These are phyloP conservation scores for Mycogone perniciosa DNA, from an alignment of 2,329 filamentous ascomycete genomes.

Conservation along the genomic window DNA sequence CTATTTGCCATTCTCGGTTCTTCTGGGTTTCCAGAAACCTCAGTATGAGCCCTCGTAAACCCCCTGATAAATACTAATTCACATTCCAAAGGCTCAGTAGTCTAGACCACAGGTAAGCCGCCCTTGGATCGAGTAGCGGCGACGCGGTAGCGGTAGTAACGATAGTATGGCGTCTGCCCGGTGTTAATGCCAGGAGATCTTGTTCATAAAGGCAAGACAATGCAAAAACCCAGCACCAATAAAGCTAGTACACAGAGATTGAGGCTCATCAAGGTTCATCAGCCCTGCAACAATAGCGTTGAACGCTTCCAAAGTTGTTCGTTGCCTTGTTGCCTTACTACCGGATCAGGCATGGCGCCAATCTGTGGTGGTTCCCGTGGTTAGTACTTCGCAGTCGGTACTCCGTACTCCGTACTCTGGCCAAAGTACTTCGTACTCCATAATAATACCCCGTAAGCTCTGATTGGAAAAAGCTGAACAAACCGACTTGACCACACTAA, in stretches of 20 bases:
- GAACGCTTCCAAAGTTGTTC: background rate
- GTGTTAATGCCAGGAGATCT: too few relatives aligned
- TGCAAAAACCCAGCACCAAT: background rate
- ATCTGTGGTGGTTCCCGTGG: background rate
- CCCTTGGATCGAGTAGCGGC: too few relatives aligned
- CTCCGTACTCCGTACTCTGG: constrained; percentile 2
- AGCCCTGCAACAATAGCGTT: background rate
- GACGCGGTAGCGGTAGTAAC: too few relatives aligned
- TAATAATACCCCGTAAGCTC: constrained; percentile 2
- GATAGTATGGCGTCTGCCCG: too few relatives aligned
- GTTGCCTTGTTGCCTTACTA: constrained; percentile 29
- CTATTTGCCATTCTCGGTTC: too few relatives aligned
- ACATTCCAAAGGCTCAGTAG: too few relatives aligned
- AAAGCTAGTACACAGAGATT: background rate
- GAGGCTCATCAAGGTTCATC: background rate
- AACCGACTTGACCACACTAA: constrained; percentile 2
- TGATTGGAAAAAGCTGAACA: constrained; percentile 11
- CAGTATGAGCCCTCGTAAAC: too few relatives aligned
- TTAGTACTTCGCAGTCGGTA: too few relatives aligned
- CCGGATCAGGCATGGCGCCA: constrained; percentile 21
- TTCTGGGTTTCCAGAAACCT: too few relatives aligned
- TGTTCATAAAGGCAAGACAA: background rate
- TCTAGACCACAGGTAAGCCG: too few relatives aligned
- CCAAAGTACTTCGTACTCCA: constrained; percentile 6
- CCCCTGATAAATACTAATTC: too few relatives aligned